phyloP scores from a whole-genome alignment of 805 yeast species.

The Sungouiozyma intestinalis region DNA sequence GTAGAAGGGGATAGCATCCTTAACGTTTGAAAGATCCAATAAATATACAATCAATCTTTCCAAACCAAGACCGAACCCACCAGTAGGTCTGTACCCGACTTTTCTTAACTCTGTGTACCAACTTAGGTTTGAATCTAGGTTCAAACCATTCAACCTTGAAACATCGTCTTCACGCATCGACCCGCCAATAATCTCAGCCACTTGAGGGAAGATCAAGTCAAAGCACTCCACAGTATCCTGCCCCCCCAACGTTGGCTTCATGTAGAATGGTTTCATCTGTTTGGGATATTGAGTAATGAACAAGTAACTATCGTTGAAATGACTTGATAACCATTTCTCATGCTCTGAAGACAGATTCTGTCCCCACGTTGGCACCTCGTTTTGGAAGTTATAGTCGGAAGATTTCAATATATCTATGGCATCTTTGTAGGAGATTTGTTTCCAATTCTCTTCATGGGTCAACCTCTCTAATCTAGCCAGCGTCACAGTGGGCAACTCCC shows the following conservation, averaged over 20 bases:
- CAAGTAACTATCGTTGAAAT: conserved; percentile 54
- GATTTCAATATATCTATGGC: conserved; percentile 42
- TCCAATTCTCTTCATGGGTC: conserved; percentile 43
- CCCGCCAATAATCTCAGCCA: conserved; percentile 94
- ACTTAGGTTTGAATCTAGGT: conserved; percentile 33
- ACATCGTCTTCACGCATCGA: conserved; percentile 74
- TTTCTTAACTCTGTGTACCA: conserved; percentile 76
- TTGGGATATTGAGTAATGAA: conserved; percentile 85
- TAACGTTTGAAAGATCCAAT: conserved; percentile 64
- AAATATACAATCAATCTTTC: conserved; percentile 74
- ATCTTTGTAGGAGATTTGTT: conserved; percentile 59
- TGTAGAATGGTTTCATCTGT: conserved; percentile 78
- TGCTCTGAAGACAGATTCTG: conserved; percentile 71
- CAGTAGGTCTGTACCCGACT: conserved; percentile 84
- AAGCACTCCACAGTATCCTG: conserved; percentile 74
- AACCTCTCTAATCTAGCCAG: conserved; percentile 50
- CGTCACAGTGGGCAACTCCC: conserved; percentile 11
- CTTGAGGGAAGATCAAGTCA: conserved; percentile 78
- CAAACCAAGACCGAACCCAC: conserved; percentile 94
- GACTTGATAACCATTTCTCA: conserved; percentile 82
- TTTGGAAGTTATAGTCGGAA: conserved; percentile 20
- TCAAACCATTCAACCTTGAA: conserved; percentile 21
- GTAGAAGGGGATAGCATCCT: conserved; percentile 83
- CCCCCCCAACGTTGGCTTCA: conserved; percentile 45
- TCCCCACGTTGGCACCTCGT: conserved; percentile 52